Evolutionary conservation across 148 eudicot species (phyloP).

Genomic region (Chenopodium berlandieri): DNA sequence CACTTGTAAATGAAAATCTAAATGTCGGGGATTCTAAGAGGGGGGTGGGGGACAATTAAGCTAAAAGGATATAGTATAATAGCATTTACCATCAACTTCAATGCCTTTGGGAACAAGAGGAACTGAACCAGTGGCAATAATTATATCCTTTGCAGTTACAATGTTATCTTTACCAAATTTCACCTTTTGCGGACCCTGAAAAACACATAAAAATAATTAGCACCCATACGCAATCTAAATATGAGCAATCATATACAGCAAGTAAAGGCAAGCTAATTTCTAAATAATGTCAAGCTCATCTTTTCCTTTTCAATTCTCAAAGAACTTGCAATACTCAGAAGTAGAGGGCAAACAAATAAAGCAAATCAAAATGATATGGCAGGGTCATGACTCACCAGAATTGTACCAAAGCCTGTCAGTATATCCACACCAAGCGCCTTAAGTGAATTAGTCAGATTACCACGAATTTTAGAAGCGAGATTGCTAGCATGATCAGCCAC

Average conservation of each 20-base stretch:
- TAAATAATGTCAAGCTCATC: background rate
- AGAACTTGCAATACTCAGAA: background rate
- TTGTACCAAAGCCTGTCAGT: conserved; percentile 83
- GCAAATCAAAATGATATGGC: conserved; percentile 7
- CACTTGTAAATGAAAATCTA: background rate
- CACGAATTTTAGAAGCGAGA: conserved; percentile 89
- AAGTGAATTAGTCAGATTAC: conserved; percentile 79
- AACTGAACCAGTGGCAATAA: conserved; percentile 96
- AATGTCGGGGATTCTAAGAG: background rate
- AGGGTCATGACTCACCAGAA: conserved; percentile 57
- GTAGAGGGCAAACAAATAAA: background rate
- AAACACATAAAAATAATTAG: conserved; percentile 16
- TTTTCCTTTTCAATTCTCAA: background rate
- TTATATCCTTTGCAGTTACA: conserved; percentile 86
- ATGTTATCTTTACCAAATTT: conserved; percentile 62
- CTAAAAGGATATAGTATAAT: background rate
- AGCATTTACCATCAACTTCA: conserved; percentile 88
- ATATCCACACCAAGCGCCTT: conserved; percentile 96
- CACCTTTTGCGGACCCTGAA: conserved; percentile 92
- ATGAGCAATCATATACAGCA: background rate
- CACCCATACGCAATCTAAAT: background rate
- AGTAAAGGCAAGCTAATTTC: background rate
- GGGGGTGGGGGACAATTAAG: background rate
- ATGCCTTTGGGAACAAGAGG: conserved; percentile 97
- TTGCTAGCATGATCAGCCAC: conserved; percentile 97